Percentiles rank a stretch among this genome's conserved stretches.
Evolutionary conservation across 192 early-diverging fungal genomes (phyloP).

Genomic region (Coemansia sp.): DNA sequence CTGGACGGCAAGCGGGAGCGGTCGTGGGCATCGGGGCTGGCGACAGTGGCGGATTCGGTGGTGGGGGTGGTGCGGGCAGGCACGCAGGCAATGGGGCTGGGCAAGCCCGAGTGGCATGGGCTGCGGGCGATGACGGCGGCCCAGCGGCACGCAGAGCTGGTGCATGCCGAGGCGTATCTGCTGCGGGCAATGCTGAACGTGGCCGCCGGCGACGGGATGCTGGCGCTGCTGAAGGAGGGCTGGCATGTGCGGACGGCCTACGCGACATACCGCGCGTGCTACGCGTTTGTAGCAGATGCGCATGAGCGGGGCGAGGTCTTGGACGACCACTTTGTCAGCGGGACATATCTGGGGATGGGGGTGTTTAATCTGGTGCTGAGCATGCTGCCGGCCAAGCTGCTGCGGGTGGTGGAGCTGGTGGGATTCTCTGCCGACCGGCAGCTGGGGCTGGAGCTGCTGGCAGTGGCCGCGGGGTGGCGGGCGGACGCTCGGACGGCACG

Average conservation of each 20-base stretch:
- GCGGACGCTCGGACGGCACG: conserved; percentile 8
- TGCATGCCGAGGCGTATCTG: conserved; percentile 74
- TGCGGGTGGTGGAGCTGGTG: conserved; percentile 78
- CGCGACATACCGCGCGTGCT: conserved; percentile 61
- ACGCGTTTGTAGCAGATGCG: conserved; percentile 56
- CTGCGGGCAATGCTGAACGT: conserved; percentile 73
- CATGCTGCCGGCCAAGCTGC: conserved; percentile 66
- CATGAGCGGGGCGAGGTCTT: conserved; percentile 56
- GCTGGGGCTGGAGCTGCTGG: conserved; percentile 70
- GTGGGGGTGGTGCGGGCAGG: conserved; percentile 36
- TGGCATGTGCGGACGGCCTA: conserved; percentile 72
- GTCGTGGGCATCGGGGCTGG: conserved; percentile 40
- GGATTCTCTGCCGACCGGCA: conserved; percentile 78
- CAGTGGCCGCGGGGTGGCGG: conserved; percentile 71
- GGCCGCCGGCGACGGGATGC: conserved; percentile 68
- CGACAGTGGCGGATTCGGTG: conserved; percentile 41
- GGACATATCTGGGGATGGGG: conserved; percentile 74
- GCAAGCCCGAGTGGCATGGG: conserved; percentile 34
- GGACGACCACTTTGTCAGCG: conserved; percentile 80
- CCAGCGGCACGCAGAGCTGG: conserved; percentile 65
- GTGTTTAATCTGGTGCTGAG: conserved; percentile 77
- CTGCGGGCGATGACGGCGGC: conserved; percentile 27
- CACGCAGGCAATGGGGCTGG: conserved; percentile 42
- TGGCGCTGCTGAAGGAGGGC: conserved; percentile 75
- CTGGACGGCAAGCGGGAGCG: conserved; percentile 26